Conservation (phyloP, 345 rosid species). For the Euphorbia lathyris region DNA sequence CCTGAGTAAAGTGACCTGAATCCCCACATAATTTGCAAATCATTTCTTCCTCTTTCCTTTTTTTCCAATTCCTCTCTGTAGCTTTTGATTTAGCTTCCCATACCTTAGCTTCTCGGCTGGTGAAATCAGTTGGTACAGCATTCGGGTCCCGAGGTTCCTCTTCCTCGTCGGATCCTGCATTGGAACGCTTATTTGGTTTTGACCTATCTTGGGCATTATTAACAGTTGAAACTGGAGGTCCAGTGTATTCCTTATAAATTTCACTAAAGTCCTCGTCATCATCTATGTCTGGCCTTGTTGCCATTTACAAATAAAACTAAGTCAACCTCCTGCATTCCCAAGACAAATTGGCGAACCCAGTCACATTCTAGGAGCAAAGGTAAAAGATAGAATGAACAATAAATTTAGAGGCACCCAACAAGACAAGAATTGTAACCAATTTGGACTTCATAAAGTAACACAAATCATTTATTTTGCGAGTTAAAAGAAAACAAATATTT, state of each 20-base stretch:
- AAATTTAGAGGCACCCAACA: background rate
- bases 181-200: slow-evolving; percentile 51
- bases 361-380: background rate
- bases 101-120: slow-evolving; percentile 96
- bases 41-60: slow-evolving; percentile 98
- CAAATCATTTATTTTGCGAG: background rate
- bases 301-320: slow-evolving; percentile 43
- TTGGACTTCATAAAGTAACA: background rate
- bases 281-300: slow-evolving; percentile 66
- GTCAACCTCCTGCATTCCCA: slow-evolving; percentile 8
- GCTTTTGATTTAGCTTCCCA: slow-evolving; percentile 99
- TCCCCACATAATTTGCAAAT: slow-evolving; percentile 96
- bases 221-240: slow-evolving; percentile 50
- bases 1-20: slow-evolving; percentile 99
- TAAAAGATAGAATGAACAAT: background rate
- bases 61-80: slow-evolving; percentile 98
- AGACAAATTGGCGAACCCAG: background rate
- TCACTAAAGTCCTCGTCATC: slow-evolving; percentile 91
- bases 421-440: background rate
- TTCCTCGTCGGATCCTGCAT: slow-evolving; percentile 63
- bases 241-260: slow-evolving; percentile 94
- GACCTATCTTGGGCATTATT: slow-evolving; percentile 45
- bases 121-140: slow-evolving; percentile 97
- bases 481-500: too few species aligned
- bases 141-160: slow-evolving; percentile 81